Evolutionary conservation across 352 stramenopile genomes (phyloP).

Genomic region (Blastocystis sp.): DNA sequence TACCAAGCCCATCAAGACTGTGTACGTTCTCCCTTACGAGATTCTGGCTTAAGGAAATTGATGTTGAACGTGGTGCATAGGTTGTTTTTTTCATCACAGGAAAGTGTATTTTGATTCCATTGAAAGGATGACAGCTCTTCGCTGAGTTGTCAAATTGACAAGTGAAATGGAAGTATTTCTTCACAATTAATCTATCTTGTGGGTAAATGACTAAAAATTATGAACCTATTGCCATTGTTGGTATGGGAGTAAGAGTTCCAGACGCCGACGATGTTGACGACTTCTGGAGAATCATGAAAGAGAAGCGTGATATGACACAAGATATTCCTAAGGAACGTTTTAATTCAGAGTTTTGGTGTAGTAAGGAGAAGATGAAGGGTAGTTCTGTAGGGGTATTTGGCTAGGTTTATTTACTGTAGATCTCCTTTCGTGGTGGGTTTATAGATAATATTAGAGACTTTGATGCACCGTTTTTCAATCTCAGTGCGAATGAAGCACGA

Average conservation of each 20-base stretch:
- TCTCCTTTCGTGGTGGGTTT: constrained; percentile 58
- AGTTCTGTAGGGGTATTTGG: constrained; percentile 10
- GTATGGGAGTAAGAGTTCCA: constrained; percentile 62
- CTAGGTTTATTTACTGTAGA: constrained; percentile 21
- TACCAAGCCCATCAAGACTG: constrained; percentile 66
- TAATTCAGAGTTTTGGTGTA: constrained; percentile 68
- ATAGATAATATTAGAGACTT: constrained; percentile 68
- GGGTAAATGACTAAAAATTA: not conserved
- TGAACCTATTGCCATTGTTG: constrained; percentile 64
- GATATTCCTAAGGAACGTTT: constrained; percentile 68
- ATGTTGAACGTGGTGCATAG: constrained; percentile 33
- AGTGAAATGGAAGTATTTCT: not conserved
- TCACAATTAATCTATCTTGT: constrained; percentile 7
- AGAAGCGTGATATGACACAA: constrained; percentile 58
- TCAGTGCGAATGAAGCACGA: constrained; percentile 61
- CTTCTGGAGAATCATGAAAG: constrained; percentile 59
- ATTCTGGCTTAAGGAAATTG: constrained; percentile 66
- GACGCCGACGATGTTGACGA: constrained; percentile 59
- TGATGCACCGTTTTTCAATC: constrained; percentile 67
- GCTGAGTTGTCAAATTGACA: constrained; percentile 58
- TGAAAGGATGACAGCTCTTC: constrained; percentile 24
- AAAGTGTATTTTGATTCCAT: not conserved
- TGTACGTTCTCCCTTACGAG: constrained; percentile 67
- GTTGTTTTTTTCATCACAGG: constrained; percentile 14
- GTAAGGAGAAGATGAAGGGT: constrained; percentile 45